phyloP scores from a whole-genome alignment of 768 basidiomycete species.

The Steccherinum ochraceum region DNA sequence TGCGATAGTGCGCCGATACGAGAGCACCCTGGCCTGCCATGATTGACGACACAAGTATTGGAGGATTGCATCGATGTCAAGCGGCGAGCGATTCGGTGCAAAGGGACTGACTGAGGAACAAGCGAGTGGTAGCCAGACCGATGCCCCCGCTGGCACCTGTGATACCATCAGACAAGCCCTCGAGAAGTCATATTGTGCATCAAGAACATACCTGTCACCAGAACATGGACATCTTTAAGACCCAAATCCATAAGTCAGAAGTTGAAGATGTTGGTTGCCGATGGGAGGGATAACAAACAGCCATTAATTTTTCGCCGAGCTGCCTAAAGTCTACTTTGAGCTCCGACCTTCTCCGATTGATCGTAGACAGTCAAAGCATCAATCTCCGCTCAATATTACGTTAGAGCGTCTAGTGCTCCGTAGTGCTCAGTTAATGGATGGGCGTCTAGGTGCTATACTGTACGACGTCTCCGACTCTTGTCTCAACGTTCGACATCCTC shows the following conservation, averaged over 20 bases:
- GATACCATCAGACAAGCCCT: not conserved
- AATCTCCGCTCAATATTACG: too few relatives aligned
- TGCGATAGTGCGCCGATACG: slow-evolving; percentile 69
- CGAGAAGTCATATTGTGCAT: not conserved
- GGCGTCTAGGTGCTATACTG: too few relatives aligned
- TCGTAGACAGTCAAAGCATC: too few relatives aligned
- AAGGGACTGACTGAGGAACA: slow-evolving; percentile 45
- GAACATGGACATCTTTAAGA: slow-evolving; percentile 54
- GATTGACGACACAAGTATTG: not conserved
- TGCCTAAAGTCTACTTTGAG: too few relatives aligned
- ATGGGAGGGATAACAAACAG: too few relatives aligned
- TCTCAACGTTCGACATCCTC: too few relatives aligned
- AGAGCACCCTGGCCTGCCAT: slow-evolving; percentile 58
- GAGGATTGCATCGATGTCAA: not conserved
- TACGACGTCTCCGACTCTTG: too few relatives aligned
- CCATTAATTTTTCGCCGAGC: too few relatives aligned
- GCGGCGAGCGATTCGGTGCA: not conserved
- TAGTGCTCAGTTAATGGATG: too few relatives aligned
- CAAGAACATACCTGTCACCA: slow-evolving; percentile 50
- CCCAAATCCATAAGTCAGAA: slow-evolving; percentile 57
- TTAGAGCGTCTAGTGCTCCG: too few relatives aligned
- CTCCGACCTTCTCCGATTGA: too few relatives aligned
- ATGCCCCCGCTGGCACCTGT: slow-evolving; percentile 74
- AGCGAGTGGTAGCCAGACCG: slow-evolving; percentile 52
- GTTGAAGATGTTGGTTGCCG: too few relatives aligned